Evolutionary conservation across 805 yeast species (phyloP).

Genomic region (Saturnispora hagleri): DNA sequence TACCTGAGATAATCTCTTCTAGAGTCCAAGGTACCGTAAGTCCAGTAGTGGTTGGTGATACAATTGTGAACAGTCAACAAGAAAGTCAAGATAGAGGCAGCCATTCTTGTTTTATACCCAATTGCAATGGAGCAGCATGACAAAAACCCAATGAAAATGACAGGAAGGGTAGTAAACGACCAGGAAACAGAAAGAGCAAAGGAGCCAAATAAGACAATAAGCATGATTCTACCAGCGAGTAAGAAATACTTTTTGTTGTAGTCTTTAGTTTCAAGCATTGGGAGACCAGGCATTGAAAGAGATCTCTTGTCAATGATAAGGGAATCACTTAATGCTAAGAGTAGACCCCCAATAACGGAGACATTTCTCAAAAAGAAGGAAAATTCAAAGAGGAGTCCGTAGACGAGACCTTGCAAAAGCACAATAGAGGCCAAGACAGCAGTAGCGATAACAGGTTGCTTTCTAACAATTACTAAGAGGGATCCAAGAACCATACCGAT

Average conservation of each 20-base stretch:
- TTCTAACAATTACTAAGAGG: conserved; percentile 58
- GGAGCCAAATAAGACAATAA: conserved; percentile 76
- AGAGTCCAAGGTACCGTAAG: conserved; percentile 56
- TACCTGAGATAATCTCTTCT: conserved; percentile 83
- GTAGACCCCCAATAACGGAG: conserved; percentile 85
- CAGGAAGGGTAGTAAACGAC: conserved; percentile 54
- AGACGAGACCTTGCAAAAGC: conserved; percentile 73
- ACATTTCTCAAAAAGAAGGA: conserved; percentile 79
- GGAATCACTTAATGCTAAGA: conserved; percentile 80
- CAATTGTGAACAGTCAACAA: conserved; percentile 70
- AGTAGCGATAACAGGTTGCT: conserved; percentile 61
- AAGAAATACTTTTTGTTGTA: conserved; percentile 64
- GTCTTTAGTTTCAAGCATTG: conserved; percentile 63
- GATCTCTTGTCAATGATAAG: conserved; percentile 67
- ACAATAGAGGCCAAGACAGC: conserved; percentile 62
- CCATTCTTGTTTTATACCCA: conserved; percentile 87
- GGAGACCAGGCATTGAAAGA: conserved; percentile 64
- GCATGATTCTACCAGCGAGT: conserved; percentile 79
- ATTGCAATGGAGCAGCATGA: conserved; percentile 73
- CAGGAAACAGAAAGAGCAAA: conserved; percentile 71
- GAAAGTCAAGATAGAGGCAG: conserved; percentile 64
- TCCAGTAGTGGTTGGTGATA: conserved; percentile 84
- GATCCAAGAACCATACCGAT: conserved; percentile 67
- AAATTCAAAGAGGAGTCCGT: conserved; percentile 76
- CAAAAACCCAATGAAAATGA: conserved; percentile 60